phyloP scores from a whole-genome alignment of 2,329 filamentous ascomycete genomes.

The Paraconiothyrium brasiliense region DNA sequence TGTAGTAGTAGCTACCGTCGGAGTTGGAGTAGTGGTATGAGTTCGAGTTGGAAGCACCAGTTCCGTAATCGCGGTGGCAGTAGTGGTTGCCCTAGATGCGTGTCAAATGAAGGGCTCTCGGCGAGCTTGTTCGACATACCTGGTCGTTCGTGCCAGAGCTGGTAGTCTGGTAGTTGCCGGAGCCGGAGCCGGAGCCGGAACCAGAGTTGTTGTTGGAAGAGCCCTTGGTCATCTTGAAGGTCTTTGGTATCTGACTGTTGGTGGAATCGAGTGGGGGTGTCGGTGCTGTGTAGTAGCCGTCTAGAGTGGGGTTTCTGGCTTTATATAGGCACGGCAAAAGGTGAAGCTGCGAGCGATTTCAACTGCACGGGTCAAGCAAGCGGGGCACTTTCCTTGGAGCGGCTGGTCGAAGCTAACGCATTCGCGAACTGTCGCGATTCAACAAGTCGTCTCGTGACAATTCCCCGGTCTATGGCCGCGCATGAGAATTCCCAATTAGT shows the following conservation, averaged over 20 bases:
- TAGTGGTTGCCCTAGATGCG: slow-evolving; percentile 50
- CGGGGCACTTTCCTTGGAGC: neutral
- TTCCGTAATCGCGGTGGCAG: slow-evolving; percentile 51
- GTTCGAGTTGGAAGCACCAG: slow-evolving; percentile 45
- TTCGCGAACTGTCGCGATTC: neutral
- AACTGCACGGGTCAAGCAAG: neutral
- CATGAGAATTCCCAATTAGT: too few relatives aligned
- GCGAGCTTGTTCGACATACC: slow-evolving; percentile 20
- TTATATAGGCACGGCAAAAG: neutral
- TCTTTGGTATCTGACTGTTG: neutral
- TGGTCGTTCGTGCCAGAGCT: slow-evolving; percentile 55
- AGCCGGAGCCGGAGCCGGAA: slow-evolving; percentile 21
- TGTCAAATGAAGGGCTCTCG: neutral
- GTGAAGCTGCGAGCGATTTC: neutral
- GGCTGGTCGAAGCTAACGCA: neutral
- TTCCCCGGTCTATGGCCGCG: too few relatives aligned
- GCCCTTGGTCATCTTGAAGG: slow-evolving; percentile 13
- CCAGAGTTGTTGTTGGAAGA: slow-evolving; percentile 25
- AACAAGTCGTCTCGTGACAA: neutral
- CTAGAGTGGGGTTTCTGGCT: neutral
- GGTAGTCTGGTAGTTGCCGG: slow-evolving; percentile 46
- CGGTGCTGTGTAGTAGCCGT: neutral
- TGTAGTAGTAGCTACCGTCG: slow-evolving; percentile 50
- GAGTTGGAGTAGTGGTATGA: slow-evolving; percentile 54
- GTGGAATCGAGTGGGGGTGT: neutral